phyloP scores from a whole-genome alignment of 345 rosid genomes.

The Pseudoturritis turrita region DNA sequence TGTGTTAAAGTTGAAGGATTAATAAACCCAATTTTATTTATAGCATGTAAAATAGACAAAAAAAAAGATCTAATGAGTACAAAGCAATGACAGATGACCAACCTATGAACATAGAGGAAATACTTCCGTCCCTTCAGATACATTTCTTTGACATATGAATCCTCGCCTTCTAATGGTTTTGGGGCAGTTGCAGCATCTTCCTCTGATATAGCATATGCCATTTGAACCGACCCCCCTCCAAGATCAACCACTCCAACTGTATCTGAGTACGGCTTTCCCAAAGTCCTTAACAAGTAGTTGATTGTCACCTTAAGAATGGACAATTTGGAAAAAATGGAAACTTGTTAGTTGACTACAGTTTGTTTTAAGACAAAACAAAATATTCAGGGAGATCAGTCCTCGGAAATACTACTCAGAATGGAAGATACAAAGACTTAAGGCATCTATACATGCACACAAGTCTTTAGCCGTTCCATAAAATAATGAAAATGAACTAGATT shows the following conservation, averaged over 20 bases:
- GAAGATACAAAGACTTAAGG: background rate
- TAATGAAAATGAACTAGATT: background rate
- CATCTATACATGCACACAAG: background rate
- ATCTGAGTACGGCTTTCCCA: slow-evolving; percentile 65
- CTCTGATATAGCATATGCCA: slow-evolving; percentile 95
- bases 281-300: slow-evolving; percentile 69
- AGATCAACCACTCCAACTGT: slow-evolving; percentile 99
- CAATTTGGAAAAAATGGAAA: background rate
- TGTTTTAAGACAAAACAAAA: background rate
- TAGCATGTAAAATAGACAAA: background rate
- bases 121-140: slow-evolving; percentile 66
- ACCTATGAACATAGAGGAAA: slow-evolving; percentile 97
- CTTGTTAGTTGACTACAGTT: background rate
- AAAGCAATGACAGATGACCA: background rate
- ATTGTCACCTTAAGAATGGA: slow-evolving; percentile 71
- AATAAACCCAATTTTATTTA: background rate
- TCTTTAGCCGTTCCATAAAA: background rate
- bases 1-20: background rate
- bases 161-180: slow-evolving; percentile 60
- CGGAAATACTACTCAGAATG: background rate
- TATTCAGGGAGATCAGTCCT: background rate
- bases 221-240: slow-evolving; percentile 99
- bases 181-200: slow-evolving; percentile 78
- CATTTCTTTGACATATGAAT: slow-evolving; percentile 80
- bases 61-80: background rate